These are phyloP conservation scores for Aspergillus sclerotialis DNA, from an alignment of 2,329 filamentous ascomycete genomes.

Conservation along the genomic window DNA sequence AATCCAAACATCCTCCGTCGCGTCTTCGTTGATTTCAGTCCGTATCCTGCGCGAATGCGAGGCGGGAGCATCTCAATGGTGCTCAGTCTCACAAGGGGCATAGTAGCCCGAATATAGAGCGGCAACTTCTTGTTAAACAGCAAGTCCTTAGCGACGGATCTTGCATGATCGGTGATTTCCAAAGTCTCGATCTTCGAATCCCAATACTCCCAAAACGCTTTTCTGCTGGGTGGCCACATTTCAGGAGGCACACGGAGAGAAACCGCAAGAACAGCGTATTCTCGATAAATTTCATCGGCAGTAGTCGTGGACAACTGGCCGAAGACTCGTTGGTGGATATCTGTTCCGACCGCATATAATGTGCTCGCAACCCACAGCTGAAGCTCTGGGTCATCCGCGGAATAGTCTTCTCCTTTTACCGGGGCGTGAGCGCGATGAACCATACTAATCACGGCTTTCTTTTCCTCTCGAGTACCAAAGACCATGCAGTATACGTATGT, in stretches of 20 bases:
- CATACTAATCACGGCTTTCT: conserved; percentile 28
- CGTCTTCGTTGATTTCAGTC: conserved; percentile 14
- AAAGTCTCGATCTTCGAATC: conserved; percentile 27
- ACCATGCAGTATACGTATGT: conserved; percentile 36
- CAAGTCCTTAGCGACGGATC: conserved; percentile 19
- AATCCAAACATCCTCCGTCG: conserved; percentile 13
- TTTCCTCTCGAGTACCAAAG: conserved; percentile 28
- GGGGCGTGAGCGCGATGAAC: conserved; percentile 28
- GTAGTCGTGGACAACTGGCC: conserved; percentile 20
- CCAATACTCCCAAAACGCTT: conserved; percentile 35
- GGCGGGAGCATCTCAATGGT: conserved; percentile 22
- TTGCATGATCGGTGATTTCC: conserved; percentile 24
- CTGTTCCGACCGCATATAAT: conserved; percentile 29
- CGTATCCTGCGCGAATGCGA: conserved; percentile 20
- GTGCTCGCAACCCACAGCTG: conserved; percentile 38
- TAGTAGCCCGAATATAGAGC: conserved; percentile 14
- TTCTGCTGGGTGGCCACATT: conserved; percentile 30
- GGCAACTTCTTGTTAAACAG: conserved; percentile 21
- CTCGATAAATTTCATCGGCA: conserved; percentile 19
- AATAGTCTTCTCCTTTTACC: conserved; percentile 27
- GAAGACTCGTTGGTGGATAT: conserved; percentile 31
- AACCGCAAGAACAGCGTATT: conserved; percentile 20
- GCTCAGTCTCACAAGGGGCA: conserved; percentile 22
- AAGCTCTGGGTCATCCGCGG: conserved; percentile 30
- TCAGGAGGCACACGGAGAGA: conserved; percentile 24